Conservation (phyloP, 176 grass and related monocot genomes). For the Musa schizocarpa region DNA sequence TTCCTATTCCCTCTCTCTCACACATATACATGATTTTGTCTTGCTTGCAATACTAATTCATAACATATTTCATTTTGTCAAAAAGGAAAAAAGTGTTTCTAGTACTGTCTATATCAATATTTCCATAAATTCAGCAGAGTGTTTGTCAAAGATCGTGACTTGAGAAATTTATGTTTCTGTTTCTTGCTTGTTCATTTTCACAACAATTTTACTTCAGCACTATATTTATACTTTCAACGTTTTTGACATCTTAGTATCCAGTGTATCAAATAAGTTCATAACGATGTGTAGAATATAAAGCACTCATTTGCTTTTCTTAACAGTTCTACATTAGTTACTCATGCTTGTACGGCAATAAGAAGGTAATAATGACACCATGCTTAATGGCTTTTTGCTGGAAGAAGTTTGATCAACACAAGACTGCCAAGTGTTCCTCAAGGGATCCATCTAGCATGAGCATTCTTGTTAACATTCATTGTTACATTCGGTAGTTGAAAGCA, state of each 20-base stretch:
- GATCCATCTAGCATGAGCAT: neutral
- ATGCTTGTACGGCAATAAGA: neutral
- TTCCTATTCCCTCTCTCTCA: too few species aligned
- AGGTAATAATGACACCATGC: neutral
- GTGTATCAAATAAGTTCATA: too few species aligned
- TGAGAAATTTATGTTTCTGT: neutral
- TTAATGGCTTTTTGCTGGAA: neutral
- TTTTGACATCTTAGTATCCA: neutral
- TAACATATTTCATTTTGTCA: neutral
- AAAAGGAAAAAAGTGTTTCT: neutral
- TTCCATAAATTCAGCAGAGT: neutral
- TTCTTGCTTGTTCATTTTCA: neutral
- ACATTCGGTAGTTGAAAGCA: too few species aligned
- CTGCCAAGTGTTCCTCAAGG: neutral
- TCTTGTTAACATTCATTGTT: neutral
- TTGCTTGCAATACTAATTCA: neutral
- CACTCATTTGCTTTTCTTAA: neutral
- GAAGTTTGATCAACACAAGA: neutral
- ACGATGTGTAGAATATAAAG: neutral
- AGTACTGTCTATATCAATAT: neutral
- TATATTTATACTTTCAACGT: neutral
- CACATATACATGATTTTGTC: neutral
- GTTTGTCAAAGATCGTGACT: neutral
- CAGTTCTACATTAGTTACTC: neutral
- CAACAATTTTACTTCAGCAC: neutral